Evolutionary conservation across 2,329 filamentous ascomycete genomes (phyloP), one percentile per base, ranked within the genome.

Genomic region (Neoarthrinium moseri): DNA sequence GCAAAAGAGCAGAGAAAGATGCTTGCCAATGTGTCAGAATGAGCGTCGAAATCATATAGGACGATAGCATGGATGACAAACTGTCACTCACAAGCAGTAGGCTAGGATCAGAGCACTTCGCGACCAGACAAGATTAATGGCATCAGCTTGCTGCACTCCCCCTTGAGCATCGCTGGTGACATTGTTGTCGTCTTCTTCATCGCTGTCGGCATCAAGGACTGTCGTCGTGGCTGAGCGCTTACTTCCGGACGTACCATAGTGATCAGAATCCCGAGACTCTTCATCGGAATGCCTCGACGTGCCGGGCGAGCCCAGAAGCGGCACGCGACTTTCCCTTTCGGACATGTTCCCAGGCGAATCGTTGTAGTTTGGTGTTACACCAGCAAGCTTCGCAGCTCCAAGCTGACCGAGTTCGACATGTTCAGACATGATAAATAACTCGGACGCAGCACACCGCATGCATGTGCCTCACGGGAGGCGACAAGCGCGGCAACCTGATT

Each of bases 1-100:
- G 73, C 69, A 45, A 77, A 72, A 35, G 70, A 68, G 50, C 74
- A 67, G 3, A 75, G 49, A 51, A 70, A 75, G 33, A 77, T 65
- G 45, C 62, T 65, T 45, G 36, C 29, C 15, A 15, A 41, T 23
- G 18, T 21, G 15, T 34, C 17, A 12, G 11, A 23, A 15, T n/a
- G n/a, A 42, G 13, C 5, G 30, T 12, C 23, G 20, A 40, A 22
- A 13, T 24, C 23, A 27, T 24, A 8, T 6, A 26, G 8, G 37
- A 15, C 5, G 8, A 29, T n/a, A 29, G n/a, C 26, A 29, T 8
- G 26, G 8, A n/a, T n/a, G 26, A 8, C n/a, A 18, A n/a, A 12
- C 5, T 4, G 22, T 21, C 18, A 56, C 61, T 50, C 53, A 68
- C 65, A 65, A 64, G 44, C 48, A 54, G 36, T 71, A 72, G 22